A percentile compares a stretch with the other conserved stretches of the same genome.
Evolutionary conservation across 2,329 filamentous ascomycete genomes (phyloP).

Genomic region (Aspergillus ochraceoroseus): DNA sequence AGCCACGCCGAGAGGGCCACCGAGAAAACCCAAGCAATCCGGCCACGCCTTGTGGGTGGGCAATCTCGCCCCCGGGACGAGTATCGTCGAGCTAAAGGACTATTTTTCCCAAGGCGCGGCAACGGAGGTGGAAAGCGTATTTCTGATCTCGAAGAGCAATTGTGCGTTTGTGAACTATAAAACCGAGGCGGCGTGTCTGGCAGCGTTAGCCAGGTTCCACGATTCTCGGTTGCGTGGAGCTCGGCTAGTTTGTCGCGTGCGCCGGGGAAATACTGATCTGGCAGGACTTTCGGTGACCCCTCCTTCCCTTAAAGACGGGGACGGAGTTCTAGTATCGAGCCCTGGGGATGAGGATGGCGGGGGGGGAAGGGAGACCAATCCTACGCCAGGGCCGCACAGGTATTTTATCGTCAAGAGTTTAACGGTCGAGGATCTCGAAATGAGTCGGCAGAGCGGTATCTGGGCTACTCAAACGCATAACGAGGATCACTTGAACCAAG

Average conservation of each 20-base stretch:
- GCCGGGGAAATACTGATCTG: constrained; percentile 47
- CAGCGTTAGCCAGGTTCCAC: constrained; percentile 78
- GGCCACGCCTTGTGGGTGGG: constrained; percentile 95
- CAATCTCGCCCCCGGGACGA: constrained; percentile 79
- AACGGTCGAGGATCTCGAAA: constrained; percentile 81
- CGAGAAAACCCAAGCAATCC: constrained; percentile 62
- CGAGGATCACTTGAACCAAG: constrained; percentile 73
- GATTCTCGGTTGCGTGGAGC: constrained; percentile 86
- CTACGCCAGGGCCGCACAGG: constrained; percentile 56
- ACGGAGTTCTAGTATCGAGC: constrained; percentile 13
- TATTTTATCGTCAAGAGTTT: constrained; percentile 93
- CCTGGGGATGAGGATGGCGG: constrained; percentile 11
- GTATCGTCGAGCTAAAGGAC: constrained; percentile 77
- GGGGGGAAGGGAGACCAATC: constrained; percentile 6
- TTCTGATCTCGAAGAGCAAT: constrained; percentile 94
- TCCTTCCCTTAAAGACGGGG: constrained; percentile 40
- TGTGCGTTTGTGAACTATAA: constrained; percentile 96
- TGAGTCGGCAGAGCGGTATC: constrained; percentile 78
- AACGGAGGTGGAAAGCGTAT: constrained; percentile 76
- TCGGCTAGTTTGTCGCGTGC: constrained; percentile 75
- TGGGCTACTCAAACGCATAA: constrained; percentile 97
- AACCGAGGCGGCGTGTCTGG: constrained; percentile 67
- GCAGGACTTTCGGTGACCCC: constrained; percentile 48
- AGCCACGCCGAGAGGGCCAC: constrained; percentile 54
- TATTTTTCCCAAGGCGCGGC: constrained; percentile 78